Conservation (phyloP, 2,329 filamentous ascomycete genomes). For the Xylariaceae sp. region DNA sequence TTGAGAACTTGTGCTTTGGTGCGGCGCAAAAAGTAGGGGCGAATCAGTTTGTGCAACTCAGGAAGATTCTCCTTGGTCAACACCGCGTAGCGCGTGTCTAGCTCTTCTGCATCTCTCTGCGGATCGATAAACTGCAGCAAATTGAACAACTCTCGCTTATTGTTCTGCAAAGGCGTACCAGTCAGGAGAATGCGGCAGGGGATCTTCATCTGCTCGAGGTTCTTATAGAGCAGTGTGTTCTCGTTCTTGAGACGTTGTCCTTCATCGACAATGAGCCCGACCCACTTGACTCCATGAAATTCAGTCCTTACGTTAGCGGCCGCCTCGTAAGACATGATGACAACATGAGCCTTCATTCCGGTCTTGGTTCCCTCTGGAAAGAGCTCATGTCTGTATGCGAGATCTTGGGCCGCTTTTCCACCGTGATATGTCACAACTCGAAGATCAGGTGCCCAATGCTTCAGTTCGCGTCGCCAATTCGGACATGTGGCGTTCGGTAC, state of each 20-base stretch:
- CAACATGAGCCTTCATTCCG: constrained; percentile 79
- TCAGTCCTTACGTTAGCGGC: constrained; percentile 69
- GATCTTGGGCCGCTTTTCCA: constrained; percentile 65
- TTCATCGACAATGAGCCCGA: constrained; percentile 87
- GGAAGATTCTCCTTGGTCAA: constrained; percentile 79
- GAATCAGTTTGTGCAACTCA: constrained; percentile 77
- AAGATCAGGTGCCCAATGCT: constrained; percentile 82
- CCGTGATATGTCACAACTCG: constrained; percentile 94
- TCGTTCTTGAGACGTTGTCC: constrained; percentile 95
- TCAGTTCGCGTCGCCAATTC: constrained; percentile 97
- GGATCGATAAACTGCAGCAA: constrained; percentile 90
- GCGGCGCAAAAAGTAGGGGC: constrained; percentile 65
- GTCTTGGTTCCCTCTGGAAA: constrained; percentile 64
- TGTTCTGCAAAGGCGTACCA: constrained; percentile 90
- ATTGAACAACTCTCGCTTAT: constrained; percentile 91
- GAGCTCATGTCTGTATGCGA: constrained; percentile 79
- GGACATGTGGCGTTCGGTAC: constrained; percentile 92
- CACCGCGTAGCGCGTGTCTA: constrained; percentile 74
- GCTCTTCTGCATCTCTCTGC: constrained; percentile 59
- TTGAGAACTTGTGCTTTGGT: constrained; percentile 90
- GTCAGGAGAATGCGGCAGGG: constrained; percentile 85
- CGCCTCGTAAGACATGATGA: constrained; percentile 93
- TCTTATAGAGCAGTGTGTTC: constrained; percentile 73
- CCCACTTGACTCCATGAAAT: constrained; percentile 74
- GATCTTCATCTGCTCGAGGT: constrained; percentile 68